These are phyloP conservation scores for Conticribra weissflogii DNA, from an alignment of 108 stramenopile genomes.

Conservation along the genomic window DNA sequence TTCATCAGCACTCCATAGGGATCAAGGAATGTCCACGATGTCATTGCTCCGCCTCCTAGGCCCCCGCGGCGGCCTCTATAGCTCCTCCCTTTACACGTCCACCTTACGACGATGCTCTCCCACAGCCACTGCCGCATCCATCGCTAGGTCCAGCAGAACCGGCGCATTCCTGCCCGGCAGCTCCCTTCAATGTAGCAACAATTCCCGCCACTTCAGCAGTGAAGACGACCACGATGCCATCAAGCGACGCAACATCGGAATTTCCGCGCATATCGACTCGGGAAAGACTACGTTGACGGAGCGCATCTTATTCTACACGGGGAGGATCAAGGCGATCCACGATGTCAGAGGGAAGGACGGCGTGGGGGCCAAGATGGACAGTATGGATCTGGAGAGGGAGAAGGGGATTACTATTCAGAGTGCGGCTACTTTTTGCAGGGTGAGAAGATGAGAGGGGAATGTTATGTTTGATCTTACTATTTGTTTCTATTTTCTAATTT, in stretches of 20 bases:
- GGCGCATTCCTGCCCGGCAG: neutral
- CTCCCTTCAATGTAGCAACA: neutral
- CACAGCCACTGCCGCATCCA: neutral
- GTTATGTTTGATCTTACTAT: neutral
- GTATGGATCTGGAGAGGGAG: conserved; percentile 99
- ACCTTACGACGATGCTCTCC: neutral
- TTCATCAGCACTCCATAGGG: too few relatives aligned
- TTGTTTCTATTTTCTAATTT: neutral
- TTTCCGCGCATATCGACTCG: conserved; percentile 98
- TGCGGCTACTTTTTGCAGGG: conserved; percentile 96
- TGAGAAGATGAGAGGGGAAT: too few relatives aligned
- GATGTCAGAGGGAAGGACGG: conserved; percentile 98
- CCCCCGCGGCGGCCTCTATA: conserved; percentile 10
- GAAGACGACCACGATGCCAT: conserved; percentile 13
- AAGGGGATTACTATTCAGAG: conserved; percentile 99
- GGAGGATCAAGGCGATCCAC: conserved; percentile 96
- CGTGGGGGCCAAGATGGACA: conserved; percentile 99
- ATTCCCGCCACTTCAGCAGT: conserved; percentile 5
- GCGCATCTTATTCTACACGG: conserved; percentile 99
- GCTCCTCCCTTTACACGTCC: conserved; percentile 6
- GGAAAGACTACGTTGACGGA: conserved; percentile 99
- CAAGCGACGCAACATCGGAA: conserved; percentile 97
- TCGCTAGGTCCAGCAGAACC: neutral
- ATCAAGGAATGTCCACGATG: conserved; percentile 7
- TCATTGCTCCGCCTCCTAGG: conserved; percentile 27